Base-by-base conservation (phyloP, 768 basidiomycete species). In the Fomitopsis serialis region DNA sequence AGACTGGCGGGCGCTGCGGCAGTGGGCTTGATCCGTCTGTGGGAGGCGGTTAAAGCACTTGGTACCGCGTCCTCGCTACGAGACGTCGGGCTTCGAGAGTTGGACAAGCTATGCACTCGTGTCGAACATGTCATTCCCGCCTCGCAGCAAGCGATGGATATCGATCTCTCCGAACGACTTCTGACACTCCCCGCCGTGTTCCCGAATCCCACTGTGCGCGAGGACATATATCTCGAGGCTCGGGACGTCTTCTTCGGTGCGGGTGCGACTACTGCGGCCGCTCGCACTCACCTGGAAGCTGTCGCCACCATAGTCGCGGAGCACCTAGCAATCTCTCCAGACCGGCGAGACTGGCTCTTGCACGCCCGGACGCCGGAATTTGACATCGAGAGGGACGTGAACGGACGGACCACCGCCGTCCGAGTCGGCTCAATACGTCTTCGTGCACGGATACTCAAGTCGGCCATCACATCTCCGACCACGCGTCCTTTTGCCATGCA, bases 191-290 rank as follows among this genome's bases (percentile, higher is more conserved):
- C 72, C 11, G 61, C 69, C 13, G 61, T 86, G 43, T 82, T 92
- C 60, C 73, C 86, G 3, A 91, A 92, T 63, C 82, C 87, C 3
- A 70, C 78, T 0, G 64, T 95, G 1, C 84, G 93, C 40, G 95
- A 98, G 67, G 92, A 94, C 49, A 82, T 98, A 27, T 94, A 86
- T 61, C 74, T 92, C 40, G 90, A 94, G 63, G 90, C 91, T 0
- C 78, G 87, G 19, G 97, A 98, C 65, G 81, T 96, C 22, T 98
- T 99, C 72, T 92, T 97, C 58, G 91, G 92, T 35, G 78, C 83
- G 23, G 80, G 82, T 15, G 68, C 73, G 4, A 73, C 78, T 46
- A 85, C 82, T 1, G 57, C 76, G 1, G 66, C 79, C 9, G 77
- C 81, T 44, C 79, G 72, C 46, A 68, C 72, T 4, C 79, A 84